Percentiles rank a stretch among this genome's conserved stretches.
These are phyloP conservation scores for Cucurbita maxima DNA, from an alignment of 306 rosid genomes.

Conservation along the genomic window DNA sequence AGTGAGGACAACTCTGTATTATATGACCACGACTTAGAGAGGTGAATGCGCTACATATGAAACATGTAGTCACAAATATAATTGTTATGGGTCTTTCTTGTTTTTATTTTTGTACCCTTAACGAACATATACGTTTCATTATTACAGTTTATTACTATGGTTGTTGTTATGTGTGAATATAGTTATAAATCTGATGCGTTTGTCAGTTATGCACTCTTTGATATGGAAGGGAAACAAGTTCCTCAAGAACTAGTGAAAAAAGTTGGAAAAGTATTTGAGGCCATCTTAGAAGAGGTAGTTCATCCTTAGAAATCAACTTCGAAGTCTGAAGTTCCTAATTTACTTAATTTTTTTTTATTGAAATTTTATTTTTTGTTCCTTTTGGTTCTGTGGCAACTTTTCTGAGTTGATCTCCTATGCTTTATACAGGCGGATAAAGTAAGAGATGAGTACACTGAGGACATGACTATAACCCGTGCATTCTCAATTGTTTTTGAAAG, in stretches of 20 bases:
- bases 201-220: slow-evolving; percentile 86
- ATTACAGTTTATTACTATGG: background rate
- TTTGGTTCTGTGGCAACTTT: slow-evolving; percentile 6
- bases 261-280: slow-evolving; percentile 66
- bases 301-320: background rate
- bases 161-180: slow-evolving; percentile 1
- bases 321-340: background rate
- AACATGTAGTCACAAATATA: background rate
- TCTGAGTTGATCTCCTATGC: slow-evolving; percentile 15
- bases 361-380: background rate
- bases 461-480: slow-evolving; percentile 71
- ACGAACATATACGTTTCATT: background rate
- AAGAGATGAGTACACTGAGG: slow-evolving; percentile 52
- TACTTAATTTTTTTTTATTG: background rate
- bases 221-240: slow-evolving; percentile 90
- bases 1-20: slow-evolving; percentile 94
- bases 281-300: slow-evolving; percentile 58
- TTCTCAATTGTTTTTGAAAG: slow-evolving; percentile 68
- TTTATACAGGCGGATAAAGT: slow-evolving; percentile 51
- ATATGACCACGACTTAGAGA: slow-evolving; percentile 94
- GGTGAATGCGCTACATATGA: slow-evolving; percentile 21
- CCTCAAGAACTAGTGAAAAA: slow-evolving; percentile 68
- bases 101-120: background rate
- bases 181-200: background rate
- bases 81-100: background rate